phyloP scores from a whole-genome alignment of 2,329 filamentous ascomycete genomes.

The Fusarium heterosporum region DNA sequence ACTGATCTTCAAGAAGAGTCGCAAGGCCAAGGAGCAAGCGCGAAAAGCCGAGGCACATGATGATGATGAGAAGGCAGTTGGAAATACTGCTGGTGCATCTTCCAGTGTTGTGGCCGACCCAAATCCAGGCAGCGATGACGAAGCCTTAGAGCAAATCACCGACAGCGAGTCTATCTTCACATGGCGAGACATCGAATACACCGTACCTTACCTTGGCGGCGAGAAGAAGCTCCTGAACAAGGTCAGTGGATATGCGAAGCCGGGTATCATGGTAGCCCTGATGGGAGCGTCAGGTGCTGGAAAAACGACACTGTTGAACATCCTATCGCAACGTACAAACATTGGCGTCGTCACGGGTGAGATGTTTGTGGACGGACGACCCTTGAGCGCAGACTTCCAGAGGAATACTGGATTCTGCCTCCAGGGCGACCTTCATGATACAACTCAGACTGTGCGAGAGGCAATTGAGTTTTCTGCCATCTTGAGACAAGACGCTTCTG shows the following conservation, averaged over 20 bases:
- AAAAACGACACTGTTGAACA: conserved; percentile 86
- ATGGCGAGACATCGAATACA: conserved; percentile 78
- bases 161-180: conserved; percentile 67
- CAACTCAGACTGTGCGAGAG: conserved; percentile 72
- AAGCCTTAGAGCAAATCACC: conserved; percentile 43
- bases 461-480: conserved; percentile 74
- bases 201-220: conserved; percentile 64
- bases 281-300: conserved; percentile 86
- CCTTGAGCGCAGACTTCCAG: conserved; percentile 78
- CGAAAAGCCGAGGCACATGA: conserved; percentile 31
- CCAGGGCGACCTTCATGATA: conserved; percentile 74
- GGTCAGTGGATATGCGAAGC: conserved; percentile 82
- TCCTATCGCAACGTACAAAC: conserved; percentile 76
- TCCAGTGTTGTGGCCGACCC: conserved; percentile 21
- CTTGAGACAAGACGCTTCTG: conserved; percentile 67
- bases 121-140: conserved; percentile 11
- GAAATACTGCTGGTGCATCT: conserved; percentile 1
- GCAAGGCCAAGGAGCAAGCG: conserved; percentile 62
- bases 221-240: conserved; percentile 54
- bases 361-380: conserved; percentile 79
- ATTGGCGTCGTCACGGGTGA: conserved; percentile 80
- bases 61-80: conserved; percentile 47
- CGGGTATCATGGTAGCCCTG: conserved; percentile 81
- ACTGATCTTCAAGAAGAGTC: conserved; percentile 77
- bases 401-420: conserved; percentile 77